Evolutionary conservation across 139 green algal genomes (phyloP), one percentile per base, ranked within the genome.

Genomic region (Chlorella sorokiniana): DNA sequence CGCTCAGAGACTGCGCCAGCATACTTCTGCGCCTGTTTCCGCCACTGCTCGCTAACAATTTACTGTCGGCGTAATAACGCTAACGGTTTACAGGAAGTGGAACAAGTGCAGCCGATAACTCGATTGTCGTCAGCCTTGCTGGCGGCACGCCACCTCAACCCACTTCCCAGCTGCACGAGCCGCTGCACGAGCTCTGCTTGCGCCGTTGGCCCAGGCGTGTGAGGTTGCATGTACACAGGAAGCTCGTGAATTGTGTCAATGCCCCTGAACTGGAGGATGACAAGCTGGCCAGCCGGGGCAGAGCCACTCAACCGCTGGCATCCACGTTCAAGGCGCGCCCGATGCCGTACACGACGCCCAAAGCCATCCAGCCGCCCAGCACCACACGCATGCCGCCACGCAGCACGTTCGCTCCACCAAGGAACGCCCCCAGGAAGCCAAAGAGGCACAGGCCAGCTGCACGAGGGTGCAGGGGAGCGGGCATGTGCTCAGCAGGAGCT

Each of bases 281-380:
- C 48, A 56, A 56, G n/a, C n/a, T n/a, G n/a, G n/a, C n/a, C n/a
- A n/a, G n/a, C n/a, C n/a, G n/a, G n/a, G n/a, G n/a, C n/a, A n/a
- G n/a, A n/a, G 48, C 48, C 48, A 56, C 11, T 56, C 48, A 56
- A 25, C 48, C 48, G 48, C 48, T 56, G 48, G 62, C n/a, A 23
- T 70, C 67, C 22, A 84, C 69, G 40, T 84, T 83, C 79, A 97
- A 92, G 20, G 85, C 70, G 9, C 64, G 48, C 14, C 95, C 93
- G 3, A 96, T 84, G 23, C 86, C 93, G 81, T 89, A 97, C 0
- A 94, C 95, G 33, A 96, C 86, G 11, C 38, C 90, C 88, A 98
- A 91, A 0, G 94, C 95, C 1, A 96, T 8, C 86, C 87, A 95
- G 59, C 94, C 94, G 38, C 94, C 94, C 1, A 98, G n/a, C 25